Percentiles rank a stretch among this genome's conserved stretches.
Evolutionary conservation across 106 monocot species (phyloP).

Genomic region (Allium cepa): DNA sequence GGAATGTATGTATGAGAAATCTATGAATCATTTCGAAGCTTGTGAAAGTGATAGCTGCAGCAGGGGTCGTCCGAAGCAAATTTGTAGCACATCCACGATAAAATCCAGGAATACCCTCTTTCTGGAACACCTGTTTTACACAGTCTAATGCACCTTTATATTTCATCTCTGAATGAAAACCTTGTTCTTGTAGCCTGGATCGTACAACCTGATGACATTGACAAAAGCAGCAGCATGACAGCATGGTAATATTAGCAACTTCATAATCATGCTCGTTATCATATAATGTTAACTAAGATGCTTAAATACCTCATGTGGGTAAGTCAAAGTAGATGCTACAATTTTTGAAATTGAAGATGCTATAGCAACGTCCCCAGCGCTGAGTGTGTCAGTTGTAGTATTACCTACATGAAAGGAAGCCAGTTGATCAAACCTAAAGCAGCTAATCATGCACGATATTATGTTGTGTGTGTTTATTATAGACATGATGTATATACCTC

Average conservation of each 20-base stretch:
- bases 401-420: conserved; percentile 32
- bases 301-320: conserved; percentile 75
- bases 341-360: conserved; percentile 87
- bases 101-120: conserved; percentile 67
- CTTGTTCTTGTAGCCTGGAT: conserved; percentile 85
- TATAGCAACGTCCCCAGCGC: conserved; percentile 73
- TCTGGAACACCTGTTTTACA: conserved; percentile 50
- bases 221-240: background rate
- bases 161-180: conserved; percentile 34
- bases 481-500: conserved; percentile 29
- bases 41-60: conserved; percentile 87
- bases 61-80: conserved; percentile 73
- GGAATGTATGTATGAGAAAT: conserved; percentile 43
- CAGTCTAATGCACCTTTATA: conserved; percentile 70
- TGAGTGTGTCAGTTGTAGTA: conserved; percentile 54
- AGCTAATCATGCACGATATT: too few species aligned
- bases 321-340: conserved; percentile 75
- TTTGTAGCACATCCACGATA: conserved; percentile 89
- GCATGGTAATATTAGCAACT: background rate
- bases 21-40: conserved; percentile 97
- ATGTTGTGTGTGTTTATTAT: background rate
- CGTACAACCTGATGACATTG: conserved; percentile 52
- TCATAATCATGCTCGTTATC: too few species aligned
- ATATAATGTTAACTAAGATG: too few species aligned
- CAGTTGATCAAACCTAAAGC: too few species aligned